These are phyloP conservation scores for Arthromyces matolae DNA, from an alignment of 768 basidiomycete species.

Conservation along the genomic window DNA sequence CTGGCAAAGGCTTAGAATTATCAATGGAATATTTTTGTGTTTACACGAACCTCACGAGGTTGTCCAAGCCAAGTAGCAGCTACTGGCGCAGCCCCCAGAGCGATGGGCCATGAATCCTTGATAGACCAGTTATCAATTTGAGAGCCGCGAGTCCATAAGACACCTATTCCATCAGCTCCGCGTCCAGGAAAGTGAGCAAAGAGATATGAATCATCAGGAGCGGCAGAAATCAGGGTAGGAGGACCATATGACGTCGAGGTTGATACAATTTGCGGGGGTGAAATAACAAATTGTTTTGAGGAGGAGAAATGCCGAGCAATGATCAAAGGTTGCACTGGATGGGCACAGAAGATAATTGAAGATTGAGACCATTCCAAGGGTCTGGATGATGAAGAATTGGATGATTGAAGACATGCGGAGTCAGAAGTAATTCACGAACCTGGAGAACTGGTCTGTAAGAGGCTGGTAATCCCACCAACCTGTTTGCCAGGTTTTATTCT, in stretches of 20 bases:
- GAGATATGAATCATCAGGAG: constrained; percentile 57
- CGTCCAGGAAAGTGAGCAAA: constrained; percentile 73
- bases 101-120: constrained; percentile 52
- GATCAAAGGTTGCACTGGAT: constrained; percentile 57
- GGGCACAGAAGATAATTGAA: constrained; percentile 66
- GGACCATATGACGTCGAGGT: constrained; percentile 52
- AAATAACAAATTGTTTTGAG: constrained; percentile 58
- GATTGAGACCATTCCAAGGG: constrained; percentile 70
- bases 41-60: constrained; percentile 48
- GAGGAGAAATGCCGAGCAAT: constrained; percentile 67
- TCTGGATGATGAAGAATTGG: constrained; percentile 32
- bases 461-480: constrained; percentile 77
- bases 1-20: constrained; percentile 29
- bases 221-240: constrained; percentile 57
- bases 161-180: constrained; percentile 53
- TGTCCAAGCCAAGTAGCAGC: constrained; percentile 57
- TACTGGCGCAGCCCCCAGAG: constrained; percentile 54
- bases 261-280: constrained; percentile 49
- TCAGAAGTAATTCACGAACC: no score
- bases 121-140: constrained; percentile 63
- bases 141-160: constrained; percentile 59
- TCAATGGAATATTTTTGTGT: background rate
- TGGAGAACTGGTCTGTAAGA: constrained; percentile 51
- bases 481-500: constrained; percentile 51
- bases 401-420: no score